Base-by-base conservation (phyloP, 208 protist genomes). In the Entamoeba invadens region DNA sequence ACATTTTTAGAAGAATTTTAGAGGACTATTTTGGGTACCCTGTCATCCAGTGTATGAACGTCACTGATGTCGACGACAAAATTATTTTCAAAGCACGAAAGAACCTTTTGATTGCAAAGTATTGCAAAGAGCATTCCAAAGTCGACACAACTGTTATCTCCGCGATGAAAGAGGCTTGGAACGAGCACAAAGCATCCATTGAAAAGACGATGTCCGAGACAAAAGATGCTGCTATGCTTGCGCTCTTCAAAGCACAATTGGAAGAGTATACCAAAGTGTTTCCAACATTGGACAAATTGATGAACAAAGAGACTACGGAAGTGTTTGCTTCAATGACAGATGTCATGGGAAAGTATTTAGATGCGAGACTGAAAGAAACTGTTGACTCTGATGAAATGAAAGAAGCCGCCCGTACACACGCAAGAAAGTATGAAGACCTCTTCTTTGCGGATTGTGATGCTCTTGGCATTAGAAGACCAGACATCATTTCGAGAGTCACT, bases 51-150 rank as follows among this genome's bases (percentile, higher is more conserved):
- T 96, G 97, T 2, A 98, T 99, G 97, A 99, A 99, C 95, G 98
- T 99, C 91, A 99, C 98, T 25, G 98, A 99, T 95, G 98, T 99
- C 94, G 98, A 99, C 94, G 98, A 99, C 96, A 99, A 99, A 94
- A 97, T 97, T 91, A 97, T 97, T 91, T 21, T 94, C 6, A 87
- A 91, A 45, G 45, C 91, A 38, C 25, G 57, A 77, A 77, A 77
- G 38, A 77, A 77, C 21, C 57, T 77, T 77, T 93, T 93, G 21
- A 93, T 72, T 31, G 8, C 6, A 35, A 93, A 93, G 21, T 93
- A 72, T 72, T 72, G 47, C 21, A 93, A 18, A 44, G 6, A 18
- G 25, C 25, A 12, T 8, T 5, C 46, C 8, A 93, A 8, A 10
- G 18, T 72, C 38, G 8, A 18, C 42, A n/a, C 6, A 42, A n/a